Evolutionary conservation across 192 early-diverging fungal genomes (phyloP), one percentile per base, ranked within the genome.

Genomic region (Coemansia erecta): DNA sequence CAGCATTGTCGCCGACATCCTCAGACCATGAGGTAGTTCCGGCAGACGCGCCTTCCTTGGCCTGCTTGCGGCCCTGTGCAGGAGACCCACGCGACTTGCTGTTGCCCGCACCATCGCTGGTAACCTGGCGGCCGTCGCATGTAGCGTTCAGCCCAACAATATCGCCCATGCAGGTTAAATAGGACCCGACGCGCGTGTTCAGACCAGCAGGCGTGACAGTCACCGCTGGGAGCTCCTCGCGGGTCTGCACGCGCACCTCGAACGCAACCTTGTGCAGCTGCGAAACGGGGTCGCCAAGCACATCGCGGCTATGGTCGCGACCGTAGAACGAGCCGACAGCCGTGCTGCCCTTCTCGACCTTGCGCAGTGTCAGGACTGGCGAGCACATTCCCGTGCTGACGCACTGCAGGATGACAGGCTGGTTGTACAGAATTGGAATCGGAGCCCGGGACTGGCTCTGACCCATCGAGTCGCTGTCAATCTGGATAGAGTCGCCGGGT

Each of bases 241-340:
- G 68, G 8, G 64, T 68, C 58, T 74, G 65, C 12, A 81, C 69
- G 22, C 65, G 66, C 51, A 93, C 83, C 68, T 94, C 89, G 66
- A 95, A 86, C 0, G 92, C 92, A 14, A 95, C 85, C 81, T 95
- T 95, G 80, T 95, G 92, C 50, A 95, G 68, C 67, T 92, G 92
- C 15, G 89, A 90, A 2, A 95, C 86, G 2, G 92, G 90, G 63
- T 95, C 94, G 33, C 90, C 90, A 5, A 87, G 85, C 62, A 86
- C 89, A 13, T 75, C 72, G 53, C 66, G 56, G 56, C 61, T 73
- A 33, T 59, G 43, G 47, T 82, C 76, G 56, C 65, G 54, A 35
- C 66, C 64, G 23, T 72, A 70, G 60, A 66, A 70, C 5, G 87
- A 84, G 11, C 90, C 86, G 5, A 89, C 80, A 0, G 89, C 93